Percentiles rank a stretch among this genome's conserved stretches.
Conservation (phyloP, 306 rosid species). For the Gleditsia sinensis region DNA sequence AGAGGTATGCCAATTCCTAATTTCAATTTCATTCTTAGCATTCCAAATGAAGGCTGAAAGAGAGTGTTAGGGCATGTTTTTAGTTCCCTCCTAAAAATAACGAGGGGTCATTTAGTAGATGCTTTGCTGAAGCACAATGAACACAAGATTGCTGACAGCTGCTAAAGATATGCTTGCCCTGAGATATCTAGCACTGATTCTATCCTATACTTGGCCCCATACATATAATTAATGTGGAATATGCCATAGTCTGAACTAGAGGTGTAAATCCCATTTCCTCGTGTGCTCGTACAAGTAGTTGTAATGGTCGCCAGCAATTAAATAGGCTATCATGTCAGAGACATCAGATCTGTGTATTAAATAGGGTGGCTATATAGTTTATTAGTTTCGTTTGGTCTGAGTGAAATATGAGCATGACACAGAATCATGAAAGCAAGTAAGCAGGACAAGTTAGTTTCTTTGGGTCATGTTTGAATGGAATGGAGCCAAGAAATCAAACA, state of each 20-base stretch:
- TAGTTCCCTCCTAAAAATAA: background rate
- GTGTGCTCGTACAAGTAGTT: background rate
- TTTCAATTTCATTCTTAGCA: background rate
- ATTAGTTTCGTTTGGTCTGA: background rate
- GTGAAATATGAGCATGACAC: background rate
- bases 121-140: background rate
- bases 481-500: background rate
- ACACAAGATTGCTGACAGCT: background rate
- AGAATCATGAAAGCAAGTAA: background rate
- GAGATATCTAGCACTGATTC: background rate
- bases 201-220: background rate
- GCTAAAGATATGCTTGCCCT: background rate
- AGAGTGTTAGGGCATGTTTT: background rate
- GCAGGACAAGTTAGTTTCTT: background rate
- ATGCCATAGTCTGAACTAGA: background rate
- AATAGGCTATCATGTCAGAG: background rate
- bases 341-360: background rate
- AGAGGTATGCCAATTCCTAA: background rate
- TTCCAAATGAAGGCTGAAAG: background rate
- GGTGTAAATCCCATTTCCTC: no score
- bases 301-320: background rate
- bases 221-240: background rate
- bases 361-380: background rate
- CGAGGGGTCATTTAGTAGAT: no score
- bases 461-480: background rate